Conservation (phyloP, 2,329 filamentous ascomycete species). For the Sporothrix pallida region DNA sequence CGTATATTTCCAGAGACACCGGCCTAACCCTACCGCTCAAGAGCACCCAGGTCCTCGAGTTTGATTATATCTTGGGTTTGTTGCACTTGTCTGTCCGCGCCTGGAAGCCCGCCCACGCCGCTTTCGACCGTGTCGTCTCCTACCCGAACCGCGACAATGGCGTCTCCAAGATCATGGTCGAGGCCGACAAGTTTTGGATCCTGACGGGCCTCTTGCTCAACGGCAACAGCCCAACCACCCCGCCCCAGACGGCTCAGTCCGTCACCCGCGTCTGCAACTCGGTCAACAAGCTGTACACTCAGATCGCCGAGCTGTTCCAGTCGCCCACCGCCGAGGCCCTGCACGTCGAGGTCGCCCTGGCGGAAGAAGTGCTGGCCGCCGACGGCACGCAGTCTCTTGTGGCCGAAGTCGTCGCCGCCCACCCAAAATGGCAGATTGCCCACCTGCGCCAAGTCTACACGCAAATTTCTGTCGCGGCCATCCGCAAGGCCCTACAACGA, state of each 20-base stretch:
- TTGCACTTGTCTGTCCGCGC: slow-evolving; percentile 65
- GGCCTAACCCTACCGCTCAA: slow-evolving; percentile 63
- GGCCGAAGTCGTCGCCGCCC: slow-evolving; percentile 69
- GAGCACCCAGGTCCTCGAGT: slow-evolving; percentile 64
- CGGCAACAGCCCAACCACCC: slow-evolving; percentile 61
- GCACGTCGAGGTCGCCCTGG: slow-evolving; percentile 63
- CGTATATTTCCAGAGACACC: slow-evolving; percentile 65
- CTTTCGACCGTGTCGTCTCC: slow-evolving; percentile 69
- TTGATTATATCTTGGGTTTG: slow-evolving; percentile 71
- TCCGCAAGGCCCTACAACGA: slow-evolving; percentile 58
- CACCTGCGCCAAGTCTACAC: slow-evolving; percentile 74
- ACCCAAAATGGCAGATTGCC: slow-evolving; percentile 76
- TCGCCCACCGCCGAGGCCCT: slow-evolving; percentile 60
- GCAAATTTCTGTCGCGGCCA: slow-evolving; percentile 61
- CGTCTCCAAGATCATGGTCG: slow-evolving; percentile 78
- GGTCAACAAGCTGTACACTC: slow-evolving; percentile 55
- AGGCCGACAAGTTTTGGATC: slow-evolving; percentile 92
- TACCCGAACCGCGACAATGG: slow-evolving; percentile 68
- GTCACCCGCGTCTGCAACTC: slow-evolving; percentile 63
- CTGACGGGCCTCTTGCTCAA: slow-evolving; percentile 74
- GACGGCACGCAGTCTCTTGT: slow-evolving; percentile 79
- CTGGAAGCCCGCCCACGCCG: slow-evolving; percentile 67
- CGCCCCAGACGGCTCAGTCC: slow-evolving; percentile 59
- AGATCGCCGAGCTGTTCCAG: slow-evolving; percentile 59
- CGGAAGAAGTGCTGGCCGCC: slow-evolving; percentile 63